phyloP scores from a whole-genome alignment of 305 asterid species.

The Stenogyne calaminthoides region DNA sequence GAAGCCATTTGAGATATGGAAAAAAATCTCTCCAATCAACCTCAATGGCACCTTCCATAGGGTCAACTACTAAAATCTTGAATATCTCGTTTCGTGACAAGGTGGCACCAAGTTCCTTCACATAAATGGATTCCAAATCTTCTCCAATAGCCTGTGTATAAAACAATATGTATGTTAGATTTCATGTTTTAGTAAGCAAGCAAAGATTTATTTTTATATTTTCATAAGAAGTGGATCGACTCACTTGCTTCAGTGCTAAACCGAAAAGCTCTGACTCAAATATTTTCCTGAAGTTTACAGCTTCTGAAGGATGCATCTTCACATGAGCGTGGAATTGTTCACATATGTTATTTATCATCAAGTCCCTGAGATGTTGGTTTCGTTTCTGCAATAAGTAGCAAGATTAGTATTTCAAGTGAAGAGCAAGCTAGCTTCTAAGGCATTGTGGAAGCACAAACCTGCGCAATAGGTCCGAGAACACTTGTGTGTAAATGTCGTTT shows the following conservation, averaged over 20 bases:
- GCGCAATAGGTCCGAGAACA: slow-evolving; percentile 79
- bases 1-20: slow-evolving; percentile 76
- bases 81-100: slow-evolving; percentile 54
- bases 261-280: slow-evolving; percentile 79
- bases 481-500: slow-evolving; percentile 61
- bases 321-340: slow-evolving; percentile 44
- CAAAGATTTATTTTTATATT: background rate
- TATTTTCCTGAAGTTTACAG: slow-evolving; percentile 60
- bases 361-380: slow-evolving; percentile 60
- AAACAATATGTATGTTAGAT: background rate
- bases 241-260: slow-evolving; percentile 65
- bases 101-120: slow-evolving; percentile 53
- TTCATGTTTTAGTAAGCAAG: background rate
- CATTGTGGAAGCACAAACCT: slow-evolving; percentile 48
- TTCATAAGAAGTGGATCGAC: slow-evolving; percentile 18
- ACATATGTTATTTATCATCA: slow-evolving; percentile 47
- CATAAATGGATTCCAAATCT: slow-evolving; percentile 60
- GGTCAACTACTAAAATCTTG: slow-evolving; percentile 57
- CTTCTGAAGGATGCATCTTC: slow-evolving; percentile 43
- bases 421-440: background rate
- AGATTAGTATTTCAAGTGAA: background rate
- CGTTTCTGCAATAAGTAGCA: slow-evolving; percentile 53
- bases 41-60: slow-evolving; percentile 87
- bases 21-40: slow-evolving; percentile 98
- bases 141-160: slow-evolving; percentile 58